phyloP scores from a whole-genome alignment of 2,329 filamentous ascomycete species.

The Neoascochyta sp. region DNA sequence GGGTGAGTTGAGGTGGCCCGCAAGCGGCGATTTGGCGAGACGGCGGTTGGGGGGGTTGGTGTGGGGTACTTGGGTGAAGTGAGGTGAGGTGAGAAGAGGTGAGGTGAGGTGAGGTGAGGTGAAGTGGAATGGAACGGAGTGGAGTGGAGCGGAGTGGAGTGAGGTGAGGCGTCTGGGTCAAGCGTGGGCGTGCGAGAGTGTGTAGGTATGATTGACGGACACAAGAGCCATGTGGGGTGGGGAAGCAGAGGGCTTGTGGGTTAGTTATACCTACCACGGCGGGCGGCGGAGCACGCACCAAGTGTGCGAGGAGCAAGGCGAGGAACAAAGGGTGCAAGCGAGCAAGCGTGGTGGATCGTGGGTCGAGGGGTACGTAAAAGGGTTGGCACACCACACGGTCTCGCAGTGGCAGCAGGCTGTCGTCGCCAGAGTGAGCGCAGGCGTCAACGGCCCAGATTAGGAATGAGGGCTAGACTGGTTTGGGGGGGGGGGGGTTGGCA shows the following conservation, averaged over 20 bases:
- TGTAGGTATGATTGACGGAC: conserved; percentile 15
- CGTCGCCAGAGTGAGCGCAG: conserved; percentile 15
- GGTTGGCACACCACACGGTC: conserved; percentile 22
- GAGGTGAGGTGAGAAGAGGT: too few relatives aligned
- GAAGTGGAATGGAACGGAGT: too few relatives aligned
- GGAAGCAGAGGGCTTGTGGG: conserved; percentile 21
- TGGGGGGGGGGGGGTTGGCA: conserved; percentile 11
- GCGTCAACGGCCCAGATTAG: conserved; percentile 25
- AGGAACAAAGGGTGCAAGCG: conserved; percentile 23
- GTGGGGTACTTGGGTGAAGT: too few relatives aligned
- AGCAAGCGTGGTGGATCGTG: conserved; percentile 22
- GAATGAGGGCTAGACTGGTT: conserved; percentile 16
- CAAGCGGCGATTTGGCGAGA: too few relatives aligned
- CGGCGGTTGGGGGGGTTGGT: too few relatives aligned
- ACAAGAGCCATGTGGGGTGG: conserved; percentile 29
- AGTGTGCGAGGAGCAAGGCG: conserved; percentile 22
- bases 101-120: conserved; percentile 10
- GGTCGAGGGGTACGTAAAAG: conserved; percentile 27
- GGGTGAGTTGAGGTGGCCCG: conserved; percentile 19
- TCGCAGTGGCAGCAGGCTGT: too few relatives aligned
- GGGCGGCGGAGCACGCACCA: conserved; percentile 34
- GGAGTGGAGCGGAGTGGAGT: too few relatives aligned
- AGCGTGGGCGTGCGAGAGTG: too few relatives aligned
- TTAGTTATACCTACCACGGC: conserved; percentile 21
- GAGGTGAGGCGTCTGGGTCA: too few relatives aligned